These are phyloP conservation scores for Aphanomyces euteiches DNA, from an alignment of 352 stramenopile species.

Conservation along the genomic window DNA sequence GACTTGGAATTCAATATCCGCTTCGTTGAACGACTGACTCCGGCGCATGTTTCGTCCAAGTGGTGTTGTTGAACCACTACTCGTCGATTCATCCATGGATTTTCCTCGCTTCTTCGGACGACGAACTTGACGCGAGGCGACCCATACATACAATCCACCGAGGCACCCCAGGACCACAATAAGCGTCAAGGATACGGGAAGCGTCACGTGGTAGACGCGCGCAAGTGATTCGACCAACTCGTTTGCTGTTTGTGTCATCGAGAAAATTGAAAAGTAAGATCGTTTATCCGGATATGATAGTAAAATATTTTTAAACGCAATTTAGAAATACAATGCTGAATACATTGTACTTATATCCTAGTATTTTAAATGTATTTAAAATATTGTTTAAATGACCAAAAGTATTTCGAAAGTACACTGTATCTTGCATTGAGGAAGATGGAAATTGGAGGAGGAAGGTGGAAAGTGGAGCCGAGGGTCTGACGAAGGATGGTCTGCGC, in stretches of 20 bases:
- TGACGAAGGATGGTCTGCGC: no score
- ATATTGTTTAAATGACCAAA: no score
- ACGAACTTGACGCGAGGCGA: slow-evolving; percentile 45
- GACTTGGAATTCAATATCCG: slow-evolving; percentile 22
- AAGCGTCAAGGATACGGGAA: slow-evolving; percentile 11
- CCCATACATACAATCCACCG: slow-evolving; percentile 66
- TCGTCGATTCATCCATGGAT: slow-evolving; percentile 4
- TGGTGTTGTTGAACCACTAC: slow-evolving; percentile 1
- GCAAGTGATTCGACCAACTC: not conserved
- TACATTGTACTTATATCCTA: no score
- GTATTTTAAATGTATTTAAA: no score
- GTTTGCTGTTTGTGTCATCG: not conserved
- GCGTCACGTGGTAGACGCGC: not conserved
- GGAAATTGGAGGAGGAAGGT: no score
- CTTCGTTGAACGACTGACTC: slow-evolving; percentile 20
- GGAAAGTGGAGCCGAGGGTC: no score
- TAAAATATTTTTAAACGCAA: not conserved
- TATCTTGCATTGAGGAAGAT: no score
- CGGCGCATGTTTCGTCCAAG: slow-evolving; percentile 22
- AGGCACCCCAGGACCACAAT: not conserved
- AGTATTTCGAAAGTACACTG: no score
- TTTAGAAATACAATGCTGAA: no score
- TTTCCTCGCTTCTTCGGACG: slow-evolving; percentile 17
- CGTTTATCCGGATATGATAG: slow-evolving; percentile 7
- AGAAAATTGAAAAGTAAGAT: slow-evolving; percentile 3